Conservation (phyloP, 331 rosid genomes). For the Erythrophleum ivorense region DNA sequence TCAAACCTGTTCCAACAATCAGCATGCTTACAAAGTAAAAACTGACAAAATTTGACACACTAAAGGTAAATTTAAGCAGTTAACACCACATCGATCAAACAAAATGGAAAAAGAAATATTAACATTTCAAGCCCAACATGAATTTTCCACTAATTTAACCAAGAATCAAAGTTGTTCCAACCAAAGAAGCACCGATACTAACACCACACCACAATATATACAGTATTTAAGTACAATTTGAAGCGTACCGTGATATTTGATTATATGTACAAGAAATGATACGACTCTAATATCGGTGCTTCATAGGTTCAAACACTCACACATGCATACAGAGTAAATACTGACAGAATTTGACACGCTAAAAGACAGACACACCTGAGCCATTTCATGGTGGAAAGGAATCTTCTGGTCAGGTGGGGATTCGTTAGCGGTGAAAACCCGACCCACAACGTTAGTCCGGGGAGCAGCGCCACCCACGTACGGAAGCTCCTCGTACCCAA, state of each 20-base stretch:
- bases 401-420: slow-evolving; percentile 93
- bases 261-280: background rate
- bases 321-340: background rate
- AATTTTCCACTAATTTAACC: background rate
- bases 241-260: background rate
- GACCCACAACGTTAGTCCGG: slow-evolving; percentile 75
- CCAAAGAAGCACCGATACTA: background rate
- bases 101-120: background rate
- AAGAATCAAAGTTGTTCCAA: background rate
- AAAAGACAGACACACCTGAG: slow-evolving; percentile 53
- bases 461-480: slow-evolving; percentile 95
- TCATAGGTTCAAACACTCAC: background rate
- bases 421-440: slow-evolving; percentile 90
- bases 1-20: background rate
- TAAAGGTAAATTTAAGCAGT: background rate
- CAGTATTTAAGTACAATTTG: no score
- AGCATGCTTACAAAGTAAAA: background rate
- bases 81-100: background rate
- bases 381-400: slow-evolving; percentile 91
- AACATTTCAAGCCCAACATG: background rate
- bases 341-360: background rate
- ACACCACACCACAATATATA: background rate
- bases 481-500: slow-evolving; percentile 81
- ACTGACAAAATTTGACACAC: background rate
- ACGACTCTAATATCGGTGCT: background rate